These are phyloP conservation scores for Rhizopogon rudus DNA, from an alignment of 768 basidiomycete species.

Conservation along the genomic window DNA sequence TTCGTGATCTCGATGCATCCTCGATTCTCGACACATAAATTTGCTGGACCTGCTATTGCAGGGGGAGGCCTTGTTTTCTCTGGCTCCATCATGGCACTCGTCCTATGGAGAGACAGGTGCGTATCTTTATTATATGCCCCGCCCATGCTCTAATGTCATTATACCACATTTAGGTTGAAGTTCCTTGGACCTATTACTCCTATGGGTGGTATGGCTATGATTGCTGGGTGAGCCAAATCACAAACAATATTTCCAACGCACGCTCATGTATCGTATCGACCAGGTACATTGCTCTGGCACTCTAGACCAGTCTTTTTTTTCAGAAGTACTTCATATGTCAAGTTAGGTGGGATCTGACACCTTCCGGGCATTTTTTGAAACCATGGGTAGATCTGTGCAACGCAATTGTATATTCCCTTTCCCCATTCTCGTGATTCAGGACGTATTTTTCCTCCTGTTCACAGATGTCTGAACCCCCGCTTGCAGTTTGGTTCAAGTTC, in stretches of 20 bases:
- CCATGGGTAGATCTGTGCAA: background rate
- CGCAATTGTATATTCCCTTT: background rate
- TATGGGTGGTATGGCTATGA: slow-evolving; percentile 58
- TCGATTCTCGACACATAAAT: slow-evolving; percentile 51
- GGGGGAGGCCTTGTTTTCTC: slow-evolving; percentile 58
- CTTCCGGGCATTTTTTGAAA: background rate
- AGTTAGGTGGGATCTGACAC: no score
- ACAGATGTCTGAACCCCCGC: background rate
- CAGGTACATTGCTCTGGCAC: slow-evolving; percentile 50
- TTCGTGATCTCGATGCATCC: slow-evolving; percentile 60
- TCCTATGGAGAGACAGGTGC: slow-evolving; percentile 44
- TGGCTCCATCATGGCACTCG: slow-evolving; percentile 52
- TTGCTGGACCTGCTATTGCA: slow-evolving; percentile 65
- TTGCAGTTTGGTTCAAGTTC: background rate
- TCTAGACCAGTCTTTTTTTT: slow-evolving; percentile 25
- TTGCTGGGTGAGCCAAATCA: slow-evolving; percentile 51
- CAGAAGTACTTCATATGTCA: no score
- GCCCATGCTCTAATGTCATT: background rate
- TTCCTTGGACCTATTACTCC: slow-evolving; percentile 65
- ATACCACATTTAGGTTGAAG: slow-evolving; percentile 30
- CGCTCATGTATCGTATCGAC: slow-evolving; percentile 4
- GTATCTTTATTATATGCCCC: slow-evolving; percentile 1
- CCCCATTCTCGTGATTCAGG: background rate
- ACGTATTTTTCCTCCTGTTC: background rate
- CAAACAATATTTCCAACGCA: background rate